Evolutionary conservation across 2,329 filamentous ascomycete species (phyloP).

Genomic region (Aspergillus candidus): DNA sequence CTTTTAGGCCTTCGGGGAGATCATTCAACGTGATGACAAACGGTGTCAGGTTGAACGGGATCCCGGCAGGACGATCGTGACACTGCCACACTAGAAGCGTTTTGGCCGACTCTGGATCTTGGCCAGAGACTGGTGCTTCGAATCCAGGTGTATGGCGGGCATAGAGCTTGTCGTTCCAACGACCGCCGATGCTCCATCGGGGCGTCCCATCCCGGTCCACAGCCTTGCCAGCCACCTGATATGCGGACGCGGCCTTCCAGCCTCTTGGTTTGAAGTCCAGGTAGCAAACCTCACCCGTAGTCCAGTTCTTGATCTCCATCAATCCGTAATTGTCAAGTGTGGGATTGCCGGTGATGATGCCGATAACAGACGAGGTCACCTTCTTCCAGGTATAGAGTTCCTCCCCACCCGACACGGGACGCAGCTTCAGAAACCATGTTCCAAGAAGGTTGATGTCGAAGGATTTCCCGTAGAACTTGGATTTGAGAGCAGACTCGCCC

Average conservation of each 20-base stretch:
- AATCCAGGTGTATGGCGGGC: constrained; percentile 87
- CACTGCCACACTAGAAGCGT: constrained; percentile 93
- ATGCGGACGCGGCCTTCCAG: constrained; percentile 91
- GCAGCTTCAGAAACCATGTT: constrained; percentile 89
- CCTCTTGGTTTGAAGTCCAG: constrained; percentile 93
- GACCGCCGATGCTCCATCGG: constrained; percentile 81
- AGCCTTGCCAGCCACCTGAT: constrained; percentile 81
- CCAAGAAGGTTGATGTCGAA: constrained; percentile 96
- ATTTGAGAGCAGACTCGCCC: constrained; percentile 90
- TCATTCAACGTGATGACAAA: constrained; percentile 95
- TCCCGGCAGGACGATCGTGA: constrained; percentile 69
- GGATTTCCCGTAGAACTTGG: constrained; percentile 95
- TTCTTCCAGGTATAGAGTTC: constrained; percentile 99
- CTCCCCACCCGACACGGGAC: constrained; percentile 66
- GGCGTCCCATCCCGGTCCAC: constrained; percentile 72
- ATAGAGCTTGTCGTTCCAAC: constrained; percentile 97
- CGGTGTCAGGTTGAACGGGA: constrained; percentile 95
- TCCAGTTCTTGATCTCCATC: constrained; percentile 98
- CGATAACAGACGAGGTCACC: constrained; percentile 93
- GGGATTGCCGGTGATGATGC: constrained; percentile 94
- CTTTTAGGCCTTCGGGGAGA: constrained; percentile 70
- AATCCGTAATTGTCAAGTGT: constrained; percentile 96
- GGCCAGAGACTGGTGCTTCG: constrained; percentile 56
- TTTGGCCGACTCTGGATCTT: constrained; percentile 56
- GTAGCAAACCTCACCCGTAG: constrained; percentile 80